Conservation (phyloP, 805 yeast genomes). For the Pichia rugopelliculosa region DNA sequence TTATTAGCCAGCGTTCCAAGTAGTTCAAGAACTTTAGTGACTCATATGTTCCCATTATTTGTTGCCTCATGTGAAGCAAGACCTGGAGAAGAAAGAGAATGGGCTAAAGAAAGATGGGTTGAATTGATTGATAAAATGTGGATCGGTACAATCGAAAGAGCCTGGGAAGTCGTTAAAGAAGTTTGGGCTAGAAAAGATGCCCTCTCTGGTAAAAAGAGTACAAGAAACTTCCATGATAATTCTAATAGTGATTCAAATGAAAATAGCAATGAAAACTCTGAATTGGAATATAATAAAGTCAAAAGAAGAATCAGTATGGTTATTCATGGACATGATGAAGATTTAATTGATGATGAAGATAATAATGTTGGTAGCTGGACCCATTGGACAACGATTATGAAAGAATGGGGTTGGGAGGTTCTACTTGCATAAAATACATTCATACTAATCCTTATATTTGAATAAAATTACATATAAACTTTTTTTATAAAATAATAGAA, state of each 20-base stretch:
- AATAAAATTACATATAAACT: neutral
- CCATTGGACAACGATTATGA: conserved; percentile 66
- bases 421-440: conserved; percentile 37
- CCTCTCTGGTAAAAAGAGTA: conserved; percentile 19
- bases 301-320: conserved; percentile 24
- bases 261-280: conserved; percentile 10
- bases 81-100: conserved; percentile 49
- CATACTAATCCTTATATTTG: neutral
- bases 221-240: neutral
- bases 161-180: conserved; percentile 62
- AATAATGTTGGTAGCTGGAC: conserved; percentile 41
- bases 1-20: conserved; percentile 57
- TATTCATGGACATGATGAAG: conserved; percentile 37
- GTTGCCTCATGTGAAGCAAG: conserved; percentile 61
- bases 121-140: conserved; percentile 45
- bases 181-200: conserved; percentile 62
- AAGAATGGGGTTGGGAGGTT: conserved; percentile 74
- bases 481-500: neutral
- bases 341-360: conserved; percentile 25
- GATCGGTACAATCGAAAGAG: conserved; percentile 60
- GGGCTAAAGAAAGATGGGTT: conserved; percentile 56
- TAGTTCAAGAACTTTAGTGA: conserved; percentile 45
- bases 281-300: conserved; percentile 17
- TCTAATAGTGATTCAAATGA: conserved; percentile 1
- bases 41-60: conserved; percentile 59